Evolutionary conservation across 1,284 basidiomycete genomes (phyloP).

Genomic region (Microbotryomycetes sp.): DNA sequence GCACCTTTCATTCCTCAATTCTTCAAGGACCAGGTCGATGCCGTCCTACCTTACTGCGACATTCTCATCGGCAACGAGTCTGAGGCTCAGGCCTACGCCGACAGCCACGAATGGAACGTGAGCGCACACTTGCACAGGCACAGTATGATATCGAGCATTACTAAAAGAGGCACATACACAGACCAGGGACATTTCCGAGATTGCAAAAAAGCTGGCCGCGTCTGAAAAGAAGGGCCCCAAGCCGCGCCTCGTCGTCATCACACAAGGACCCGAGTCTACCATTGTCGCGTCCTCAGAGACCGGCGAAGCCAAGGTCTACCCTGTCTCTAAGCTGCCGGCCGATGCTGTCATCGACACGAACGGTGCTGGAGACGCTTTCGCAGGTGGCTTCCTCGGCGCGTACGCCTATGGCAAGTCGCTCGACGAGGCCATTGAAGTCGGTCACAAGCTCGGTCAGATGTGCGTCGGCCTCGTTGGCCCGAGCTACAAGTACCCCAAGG

Average conservation of each 20-base stretch:
- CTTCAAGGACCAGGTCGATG: conserved; percentile 73
- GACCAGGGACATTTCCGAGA: conserved; percentile 56
- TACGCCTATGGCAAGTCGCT: conserved; percentile 70
- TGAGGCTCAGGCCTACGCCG: conserved; percentile 83
- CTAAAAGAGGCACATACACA: conserved; percentile 35
- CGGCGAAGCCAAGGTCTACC: conserved; percentile 51
- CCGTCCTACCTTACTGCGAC: conserved; percentile 74
- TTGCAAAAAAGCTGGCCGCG: conserved; percentile 65
- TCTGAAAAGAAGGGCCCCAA: conserved; percentile 60
- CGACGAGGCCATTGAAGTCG: conserved; percentile 71
- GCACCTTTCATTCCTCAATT: conserved; percentile 97
- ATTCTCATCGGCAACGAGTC: conserved; percentile 89
- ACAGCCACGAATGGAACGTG: conserved; percentile 50
- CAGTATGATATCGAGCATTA: no score
- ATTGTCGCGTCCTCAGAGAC: conserved; percentile 58
- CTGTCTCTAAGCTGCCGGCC: conserved; percentile 57
- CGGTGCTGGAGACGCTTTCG: conserved; percentile 98
- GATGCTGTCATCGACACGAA: conserved; percentile 92
- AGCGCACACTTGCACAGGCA: no score
- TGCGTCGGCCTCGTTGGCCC: conserved; percentile 71
- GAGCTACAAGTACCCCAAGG: conserved; percentile 55
- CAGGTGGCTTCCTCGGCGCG: conserved; percentile 92
- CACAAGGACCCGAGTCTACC: conserved; percentile 78
- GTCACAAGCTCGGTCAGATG: conserved; percentile 84
- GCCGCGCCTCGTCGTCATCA: conserved; percentile 80